These are phyloP conservation scores for Pseudoneurospora amorphoporcata DNA, from an alignment of 495 filamentous ascomycete genomes.

Conservation along the genomic window DNA sequence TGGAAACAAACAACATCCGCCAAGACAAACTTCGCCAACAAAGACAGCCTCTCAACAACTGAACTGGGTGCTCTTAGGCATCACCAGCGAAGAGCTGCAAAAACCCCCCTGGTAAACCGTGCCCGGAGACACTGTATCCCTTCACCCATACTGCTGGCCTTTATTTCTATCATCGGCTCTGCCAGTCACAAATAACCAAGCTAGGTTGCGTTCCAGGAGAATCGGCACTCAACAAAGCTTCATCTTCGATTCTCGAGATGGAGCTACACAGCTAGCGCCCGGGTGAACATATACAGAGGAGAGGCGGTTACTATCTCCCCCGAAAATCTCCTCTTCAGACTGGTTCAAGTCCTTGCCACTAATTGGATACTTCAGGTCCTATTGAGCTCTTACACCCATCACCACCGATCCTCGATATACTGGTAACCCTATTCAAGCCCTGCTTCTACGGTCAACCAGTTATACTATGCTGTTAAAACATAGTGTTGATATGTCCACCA, in stretches of 20 bases:
- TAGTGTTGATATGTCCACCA: too few species aligned
- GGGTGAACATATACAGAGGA: neutral
- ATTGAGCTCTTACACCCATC: neutral
- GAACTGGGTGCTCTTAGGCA: neutral
- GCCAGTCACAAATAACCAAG: neutral
- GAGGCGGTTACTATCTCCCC: neutral
- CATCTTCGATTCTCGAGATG: neutral
- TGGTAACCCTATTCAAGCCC: too few species aligned
- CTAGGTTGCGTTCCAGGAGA: neutral
- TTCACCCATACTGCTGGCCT: neutral
- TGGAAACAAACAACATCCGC: too few species aligned
- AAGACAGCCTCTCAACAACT: too few species aligned
- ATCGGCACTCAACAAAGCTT: neutral
- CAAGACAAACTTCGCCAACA: too few species aligned
- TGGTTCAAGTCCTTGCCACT: neutral
- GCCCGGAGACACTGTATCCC: neutral
- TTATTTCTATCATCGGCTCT: neutral
- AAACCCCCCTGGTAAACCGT: neutral
- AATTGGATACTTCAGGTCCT: neutral
- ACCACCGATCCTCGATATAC: too few species aligned
- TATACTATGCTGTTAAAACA: too few species aligned
- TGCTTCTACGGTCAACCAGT: too few species aligned
- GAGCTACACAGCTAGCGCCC: neutral
- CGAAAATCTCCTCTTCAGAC: neutral
- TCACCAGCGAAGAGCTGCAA: neutral